Evolutionary conservation across 371 early-diverging fungal species (phyloP).

Genomic region (Mucor sp.): DNA sequence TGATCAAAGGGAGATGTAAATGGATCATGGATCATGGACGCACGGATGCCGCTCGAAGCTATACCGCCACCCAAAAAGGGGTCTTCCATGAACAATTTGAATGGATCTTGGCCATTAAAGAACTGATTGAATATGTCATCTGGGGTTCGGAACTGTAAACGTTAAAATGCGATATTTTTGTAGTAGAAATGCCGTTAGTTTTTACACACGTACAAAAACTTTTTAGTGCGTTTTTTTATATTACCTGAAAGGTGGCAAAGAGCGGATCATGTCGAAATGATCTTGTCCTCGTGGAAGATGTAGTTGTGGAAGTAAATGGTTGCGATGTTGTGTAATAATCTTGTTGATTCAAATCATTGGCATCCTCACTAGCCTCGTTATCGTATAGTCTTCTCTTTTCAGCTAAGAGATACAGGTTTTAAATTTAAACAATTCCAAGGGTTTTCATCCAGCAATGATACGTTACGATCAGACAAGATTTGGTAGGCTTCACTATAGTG

Average conservation of each 20-base stretch:
- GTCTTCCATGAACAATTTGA: constrained; percentile 13
- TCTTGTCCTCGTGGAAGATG: neutral
- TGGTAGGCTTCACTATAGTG: constrained; percentile 20
- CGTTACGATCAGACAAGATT: constrained; percentile 24
- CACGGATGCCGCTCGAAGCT: neutral
- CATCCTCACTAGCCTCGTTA: neutral
- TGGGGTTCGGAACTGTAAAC: constrained; percentile 17
- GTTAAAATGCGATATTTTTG: neutral
- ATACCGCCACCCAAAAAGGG: constrained; percentile 2
- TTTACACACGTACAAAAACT: constrained; percentile 5
- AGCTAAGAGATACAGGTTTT: constrained; percentile 9
- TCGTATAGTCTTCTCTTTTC: constrained; percentile 21
- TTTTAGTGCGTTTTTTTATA: neutral
- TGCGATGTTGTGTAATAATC: neutral
- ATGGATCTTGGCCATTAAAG: constrained; percentile 19
- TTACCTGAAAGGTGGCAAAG: constrained; percentile 20
- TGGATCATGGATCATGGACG: neutral
- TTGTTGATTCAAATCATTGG: neutral
- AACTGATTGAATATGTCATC: constrained; percentile 24
- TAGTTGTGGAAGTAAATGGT: neutral
- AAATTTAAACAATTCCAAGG: neutral
- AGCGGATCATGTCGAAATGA: constrained; percentile 9
- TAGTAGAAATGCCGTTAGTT: neutral
- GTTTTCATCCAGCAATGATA: neutral
- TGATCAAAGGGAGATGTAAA: neutral